phyloP scores from a whole-genome alignment of 1,284 basidiomycete genomes.

The Irpex sp. region DNA sequence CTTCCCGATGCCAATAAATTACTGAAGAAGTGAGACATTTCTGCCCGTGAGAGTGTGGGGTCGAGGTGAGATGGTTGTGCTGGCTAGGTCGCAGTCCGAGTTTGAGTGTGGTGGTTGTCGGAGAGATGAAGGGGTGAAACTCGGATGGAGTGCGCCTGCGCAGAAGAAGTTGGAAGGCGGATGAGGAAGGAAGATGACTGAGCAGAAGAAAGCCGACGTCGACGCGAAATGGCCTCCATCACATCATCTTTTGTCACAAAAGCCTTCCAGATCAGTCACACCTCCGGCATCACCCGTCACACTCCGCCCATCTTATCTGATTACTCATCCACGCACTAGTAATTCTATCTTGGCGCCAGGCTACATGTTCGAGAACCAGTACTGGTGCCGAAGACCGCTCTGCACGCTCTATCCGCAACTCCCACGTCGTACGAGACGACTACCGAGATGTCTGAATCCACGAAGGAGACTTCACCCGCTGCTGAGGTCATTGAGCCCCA shows the following conservation, averaged over 20 bases:
- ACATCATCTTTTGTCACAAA: background rate
- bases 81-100: background rate
- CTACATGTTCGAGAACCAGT: background rate
- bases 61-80: background rate
- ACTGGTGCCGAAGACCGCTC: too few species aligned
- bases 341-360: background rate
- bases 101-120: background rate
- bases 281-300: background rate
- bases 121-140: constrained; percentile 11
- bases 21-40: constrained; percentile 28
- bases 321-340: background rate
- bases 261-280: background rate
- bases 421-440: background rate
- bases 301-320: background rate
- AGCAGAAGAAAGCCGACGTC: constrained; percentile 3
- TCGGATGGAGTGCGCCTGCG: constrained; percentile 16
- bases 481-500: constrained; percentile 46
- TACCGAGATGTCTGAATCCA: background rate
- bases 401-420: background rate
- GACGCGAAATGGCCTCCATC: background rate
- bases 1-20: constrained; percentile 27
- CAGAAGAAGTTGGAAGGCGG: background rate
- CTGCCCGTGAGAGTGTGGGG: background rate
- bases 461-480: background rate
- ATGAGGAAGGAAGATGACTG: constrained; percentile 3